These are phyloP conservation scores for Nothophytophthora sp. DNA, from an alignment of 352 stramenopile species.

Conservation along the genomic window DNA sequence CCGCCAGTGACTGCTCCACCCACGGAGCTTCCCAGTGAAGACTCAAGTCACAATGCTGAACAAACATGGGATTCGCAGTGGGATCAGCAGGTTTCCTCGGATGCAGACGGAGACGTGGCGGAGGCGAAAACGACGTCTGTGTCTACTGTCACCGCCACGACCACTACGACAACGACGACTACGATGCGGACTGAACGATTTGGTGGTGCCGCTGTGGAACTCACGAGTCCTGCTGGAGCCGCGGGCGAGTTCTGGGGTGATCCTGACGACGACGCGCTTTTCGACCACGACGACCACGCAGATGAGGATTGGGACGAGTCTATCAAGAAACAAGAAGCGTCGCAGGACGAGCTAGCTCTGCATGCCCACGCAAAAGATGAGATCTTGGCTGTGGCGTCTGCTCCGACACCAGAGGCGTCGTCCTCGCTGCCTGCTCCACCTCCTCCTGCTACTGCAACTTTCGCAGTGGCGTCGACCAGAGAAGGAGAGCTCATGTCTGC, in stretches of 20 bases:
- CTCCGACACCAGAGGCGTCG: constrained; percentile 6
- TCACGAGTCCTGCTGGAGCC: constrained; percentile 30
- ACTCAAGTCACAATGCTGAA: constrained; percentile 9
- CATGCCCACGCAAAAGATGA: constrained; percentile 26
- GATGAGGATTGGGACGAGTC: constrained; percentile 40
- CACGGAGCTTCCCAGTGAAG: neutral
- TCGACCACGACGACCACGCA: constrained; percentile 58
- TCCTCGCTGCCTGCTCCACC: constrained; percentile 11
- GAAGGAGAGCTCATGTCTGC: neutral
- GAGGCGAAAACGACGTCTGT: neutral
- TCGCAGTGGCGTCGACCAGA: neutral
- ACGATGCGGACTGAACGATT: constrained; percentile 6
- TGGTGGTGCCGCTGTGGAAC: constrained; percentile 22
- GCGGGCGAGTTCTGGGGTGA: constrained; percentile 72
- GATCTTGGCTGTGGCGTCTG: neutral
- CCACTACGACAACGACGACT: constrained; percentile 3
- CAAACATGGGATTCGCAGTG: constrained; percentile 21
- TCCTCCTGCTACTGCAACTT: constrained; percentile 2
- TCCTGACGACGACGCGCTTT: constrained; percentile 54
- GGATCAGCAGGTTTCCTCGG: constrained; percentile 7
- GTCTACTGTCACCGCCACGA: neutral
- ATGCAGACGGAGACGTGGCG: neutral
- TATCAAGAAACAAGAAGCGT: constrained; percentile 13
- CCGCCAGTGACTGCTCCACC: neutral
- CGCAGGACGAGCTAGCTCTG: constrained; percentile 11